Conservation (phyloP, 129 eudicot genomes). For the Flaveria ramosissima region DNA sequence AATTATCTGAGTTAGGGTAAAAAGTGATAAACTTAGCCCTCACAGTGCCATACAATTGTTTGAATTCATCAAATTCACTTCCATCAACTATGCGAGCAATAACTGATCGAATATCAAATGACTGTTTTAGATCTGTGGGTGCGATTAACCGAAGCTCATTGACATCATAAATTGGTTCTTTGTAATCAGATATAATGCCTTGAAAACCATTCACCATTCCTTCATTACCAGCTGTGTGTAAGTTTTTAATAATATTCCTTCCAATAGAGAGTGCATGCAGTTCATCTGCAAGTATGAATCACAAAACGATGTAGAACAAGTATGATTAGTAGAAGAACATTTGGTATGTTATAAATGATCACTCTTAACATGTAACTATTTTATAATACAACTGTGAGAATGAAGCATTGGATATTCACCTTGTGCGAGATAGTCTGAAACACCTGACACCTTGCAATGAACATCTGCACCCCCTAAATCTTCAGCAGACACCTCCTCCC, state of each 20-base stretch:
- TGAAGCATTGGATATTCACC: conserved; percentile 47
- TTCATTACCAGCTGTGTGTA: conserved; percentile 75
- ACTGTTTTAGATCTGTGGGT: conserved; percentile 85
- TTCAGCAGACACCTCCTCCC: conserved; percentile 96
- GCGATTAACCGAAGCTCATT: conserved; percentile 85
- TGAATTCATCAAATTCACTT: conserved; percentile 98
- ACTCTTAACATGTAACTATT: neutral
- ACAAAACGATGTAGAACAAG: conserved; percentile 8
- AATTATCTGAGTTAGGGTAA: conserved; percentile 23
- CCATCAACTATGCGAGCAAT: conserved; percentile 95
- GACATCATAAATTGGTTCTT: conserved; percentile 81
- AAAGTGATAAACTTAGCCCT: conserved; percentile 45
- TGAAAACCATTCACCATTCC: conserved; percentile 32
- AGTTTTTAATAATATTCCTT: conserved; percentile 84
- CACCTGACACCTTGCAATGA: conserved; percentile 95
- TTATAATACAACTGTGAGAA: conserved; percentile 8
- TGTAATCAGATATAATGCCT: conserved; percentile 42
- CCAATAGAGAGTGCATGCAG: conserved; percentile 90
- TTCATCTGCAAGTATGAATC: conserved; percentile 66
- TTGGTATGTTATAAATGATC: neutral
- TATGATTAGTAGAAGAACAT: neutral
- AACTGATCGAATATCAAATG: conserved; percentile 80
- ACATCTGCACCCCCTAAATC: conserved; percentile 96
- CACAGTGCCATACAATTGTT: conserved; percentile 99
- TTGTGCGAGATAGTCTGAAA: conserved; percentile 89